Percentiles rank a stretch among this genome's conserved stretches.
Conservation (phyloP, 202 grass and related monocot species). For the Eragrostis tef region DNA sequence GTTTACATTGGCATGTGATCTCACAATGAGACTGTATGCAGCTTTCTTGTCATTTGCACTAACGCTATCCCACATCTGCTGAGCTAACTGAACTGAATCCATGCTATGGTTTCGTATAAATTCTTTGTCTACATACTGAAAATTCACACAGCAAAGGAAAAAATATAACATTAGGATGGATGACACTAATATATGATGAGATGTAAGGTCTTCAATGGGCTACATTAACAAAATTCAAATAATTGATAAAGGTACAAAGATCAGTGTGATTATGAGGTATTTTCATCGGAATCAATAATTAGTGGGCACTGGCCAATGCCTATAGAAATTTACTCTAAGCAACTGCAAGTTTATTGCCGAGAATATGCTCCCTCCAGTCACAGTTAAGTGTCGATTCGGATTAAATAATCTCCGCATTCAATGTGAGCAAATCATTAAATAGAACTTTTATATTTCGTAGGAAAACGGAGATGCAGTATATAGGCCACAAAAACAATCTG, state of each 20-base stretch:
- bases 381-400: neutral
- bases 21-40: conserved; percentile 75
- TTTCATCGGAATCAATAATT: conserved; percentile 26
- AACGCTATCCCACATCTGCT: conserved; percentile 86
- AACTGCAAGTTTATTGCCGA: neutral
- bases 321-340: conserved; percentile 30
- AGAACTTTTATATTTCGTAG: too few species aligned
- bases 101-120: conserved; percentile 60
- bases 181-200: neutral
- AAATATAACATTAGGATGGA: conserved; percentile 39
- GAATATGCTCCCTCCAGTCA: neutral
- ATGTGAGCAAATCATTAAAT: too few species aligned
- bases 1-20: conserved; percentile 79
- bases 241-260: conserved; percentile 16
- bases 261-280: conserved; percentile 22
- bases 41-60: conserved; percentile 79
- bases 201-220: neutral
- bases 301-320: conserved; percentile 13
- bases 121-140: conserved; percentile 89
- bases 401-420: too few species aligned
- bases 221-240: conserved; percentile 31
- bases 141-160: conserved; percentile 38
- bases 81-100: conserved; percentile 63
- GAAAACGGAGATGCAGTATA: too few species aligned
- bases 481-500: too few species aligned